Evolutionary conservation across 208 protist species (phyloP), one percentile per base, ranked within the genome.

Genomic region (Crithidia brevicula): DNA sequence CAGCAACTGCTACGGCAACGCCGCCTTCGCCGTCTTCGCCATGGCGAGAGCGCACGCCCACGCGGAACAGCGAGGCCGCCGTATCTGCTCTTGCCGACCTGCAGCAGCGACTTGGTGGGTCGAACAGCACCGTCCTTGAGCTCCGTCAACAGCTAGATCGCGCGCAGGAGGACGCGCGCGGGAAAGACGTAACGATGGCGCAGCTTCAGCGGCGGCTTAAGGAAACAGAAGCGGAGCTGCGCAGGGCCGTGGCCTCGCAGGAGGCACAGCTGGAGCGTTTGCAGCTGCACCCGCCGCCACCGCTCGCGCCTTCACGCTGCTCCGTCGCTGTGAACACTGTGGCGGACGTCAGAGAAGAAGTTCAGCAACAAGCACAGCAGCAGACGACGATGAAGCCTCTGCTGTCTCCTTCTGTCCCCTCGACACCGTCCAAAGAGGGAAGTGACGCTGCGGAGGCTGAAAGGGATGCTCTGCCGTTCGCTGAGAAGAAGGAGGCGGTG

Each of bases 81-180:
- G 85, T 90, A 4, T 73, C 76, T 6, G 85, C 85, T 1, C 56
- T 90, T 30, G 85, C 85, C 11, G 78, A 90, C 27, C 51, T 90
- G 23, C 85, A 90, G 67, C 79, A 72, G 31, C 74, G 76, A 15
- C 75, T 84, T 18, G 45, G 64, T n/a, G 58, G 52, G 11, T 78
- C 74, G 8, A 69, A 50, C 49, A 40, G 63, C 54, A 64, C 56
- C 4, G 59, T 77, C 27, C 38, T 38, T 0, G 57, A 68, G 27
- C 60, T 83, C 22, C 62, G 43, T n/a, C 59, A 52, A 9, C 64
- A 69, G 23, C 61, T 76, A 23, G 28, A 57, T 2, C 9, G 22
- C 8, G 69, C 63, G 11, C 50, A 59, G 30, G 69, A 53, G 42
- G 56, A 50, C 47, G 43, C 27, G 23, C 45, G 25, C 15, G 72